These are phyloP conservation scores for Conringia planisiliqua DNA, from an alignment of 345 rosid genomes.

Conservation along the genomic window DNA sequence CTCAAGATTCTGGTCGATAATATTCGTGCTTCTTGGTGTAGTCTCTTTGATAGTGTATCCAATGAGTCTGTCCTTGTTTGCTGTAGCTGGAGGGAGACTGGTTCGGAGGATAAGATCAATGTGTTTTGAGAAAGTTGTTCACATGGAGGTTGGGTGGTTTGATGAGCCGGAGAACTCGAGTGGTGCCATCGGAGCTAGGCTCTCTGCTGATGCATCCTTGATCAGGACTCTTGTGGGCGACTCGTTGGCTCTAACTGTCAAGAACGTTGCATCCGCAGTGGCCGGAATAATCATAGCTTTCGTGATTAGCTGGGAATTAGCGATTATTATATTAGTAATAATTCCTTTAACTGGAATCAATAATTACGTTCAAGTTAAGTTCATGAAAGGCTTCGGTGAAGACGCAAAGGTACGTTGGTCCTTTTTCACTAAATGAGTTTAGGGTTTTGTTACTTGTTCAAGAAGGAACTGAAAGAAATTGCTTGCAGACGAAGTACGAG, in stretches of 20 bases:
- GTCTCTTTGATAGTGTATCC: conserved; percentile 42
- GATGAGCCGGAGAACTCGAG: conserved; percentile 62
- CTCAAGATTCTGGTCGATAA: conserved; percentile 50
- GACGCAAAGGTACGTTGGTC: conserved; percentile 62
- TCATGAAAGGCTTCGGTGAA: conserved; percentile 55
- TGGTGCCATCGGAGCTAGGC: conserved; percentile 65
- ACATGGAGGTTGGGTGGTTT: conserved; percentile 77
- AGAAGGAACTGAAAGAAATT: background rate
- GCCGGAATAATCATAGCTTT: conserved; percentile 59
- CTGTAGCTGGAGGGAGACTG: conserved; percentile 57
- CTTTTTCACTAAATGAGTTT: background rate
- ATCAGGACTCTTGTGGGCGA: conserved; percentile 58
- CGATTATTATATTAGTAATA: conserved; percentile 41
- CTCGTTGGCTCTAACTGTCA: conserved; percentile 43
- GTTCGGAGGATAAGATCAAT: conserved; percentile 49
- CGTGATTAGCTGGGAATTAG: conserved; percentile 52
- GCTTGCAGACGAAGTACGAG: conserved; percentile 53
- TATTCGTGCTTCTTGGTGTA: conserved; percentile 48
- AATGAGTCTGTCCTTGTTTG: conserved; percentile 42
- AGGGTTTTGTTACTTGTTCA: background rate
- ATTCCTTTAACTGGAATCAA: conserved; percentile 46
- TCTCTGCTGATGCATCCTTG: conserved; percentile 65
- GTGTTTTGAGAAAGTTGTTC: conserved; percentile 63
- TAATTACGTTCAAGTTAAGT: conserved; percentile 44
- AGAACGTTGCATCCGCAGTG: conserved; percentile 43